phyloP scores from a whole-genome alignment of 495 filamentous ascomycete species.

The Bacidia rubella region DNA sequence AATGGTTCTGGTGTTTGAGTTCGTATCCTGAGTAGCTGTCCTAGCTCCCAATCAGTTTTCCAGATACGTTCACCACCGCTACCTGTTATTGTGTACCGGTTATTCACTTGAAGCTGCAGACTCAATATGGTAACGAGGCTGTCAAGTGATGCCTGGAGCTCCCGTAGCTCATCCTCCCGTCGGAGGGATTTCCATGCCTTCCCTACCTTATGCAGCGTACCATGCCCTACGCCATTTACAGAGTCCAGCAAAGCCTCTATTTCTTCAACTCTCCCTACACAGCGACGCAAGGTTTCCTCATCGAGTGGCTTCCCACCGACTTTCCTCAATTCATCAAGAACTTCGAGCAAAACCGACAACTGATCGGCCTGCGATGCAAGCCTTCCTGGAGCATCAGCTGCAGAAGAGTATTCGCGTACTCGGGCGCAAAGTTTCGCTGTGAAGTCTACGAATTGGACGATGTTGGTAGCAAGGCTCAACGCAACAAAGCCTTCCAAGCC shows the following conservation, averaged over 20 bases:
- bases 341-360: constrained; percentile 3
- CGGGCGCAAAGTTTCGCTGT: constrained; percentile 7
- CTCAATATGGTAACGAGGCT: constrained; percentile 3
- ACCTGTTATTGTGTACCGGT: background rate
- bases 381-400: constrained; percentile 5
- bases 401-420: constrained; percentile 10
- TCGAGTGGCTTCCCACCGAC: background rate
- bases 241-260: constrained; percentile 1
- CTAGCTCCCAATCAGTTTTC: background rate
- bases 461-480: constrained; percentile 11
- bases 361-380: constrained; percentile 6
- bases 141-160: constrained; percentile 6
- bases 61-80: background rate
- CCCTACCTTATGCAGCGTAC: constrained; percentile 1
- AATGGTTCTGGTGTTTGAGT: constrained; percentile 2
- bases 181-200: constrained; percentile 7
- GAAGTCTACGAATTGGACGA: constrained; percentile 13
- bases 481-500: constrained; percentile 9
- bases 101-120: constrained; percentile 6
- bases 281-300: background rate
- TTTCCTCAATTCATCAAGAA: constrained; percentile 2
- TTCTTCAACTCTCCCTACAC: constrained; percentile 5
- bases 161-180: constrained; percentile 4
- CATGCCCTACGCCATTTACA: constrained; percentile 2
- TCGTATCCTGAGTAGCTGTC: background rate